A percentile compares a stretch with the other conserved stretches of the same genome.
These are phyloP conservation scores for Pleurotus tuber-regium DNA, from an alignment of 768 basidiomycete genomes.

Conservation along the genomic window DNA sequence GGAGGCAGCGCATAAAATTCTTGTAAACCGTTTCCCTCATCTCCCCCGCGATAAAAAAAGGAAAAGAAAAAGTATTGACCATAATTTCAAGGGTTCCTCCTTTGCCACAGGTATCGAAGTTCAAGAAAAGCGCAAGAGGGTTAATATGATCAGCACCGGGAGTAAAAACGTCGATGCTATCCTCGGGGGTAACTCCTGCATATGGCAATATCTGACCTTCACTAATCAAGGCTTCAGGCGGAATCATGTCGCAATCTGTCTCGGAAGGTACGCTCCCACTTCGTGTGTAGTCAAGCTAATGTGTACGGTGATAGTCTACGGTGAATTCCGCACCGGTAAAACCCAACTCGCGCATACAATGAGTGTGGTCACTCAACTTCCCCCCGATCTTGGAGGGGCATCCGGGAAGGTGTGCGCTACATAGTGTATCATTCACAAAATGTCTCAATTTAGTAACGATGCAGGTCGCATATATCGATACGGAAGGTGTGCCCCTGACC, in stretches of 20 bases:
- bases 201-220: not conserved
- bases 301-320: slow-evolving; percentile 62
- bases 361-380: slow-evolving; percentile 88
- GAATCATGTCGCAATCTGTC: slow-evolving; percentile 90
- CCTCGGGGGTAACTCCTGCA: slow-evolving; percentile 62
- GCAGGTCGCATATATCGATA: slow-evolving; percentile 90
- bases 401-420: slow-evolving; percentile 75
- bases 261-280: slow-evolving; percentile 63
- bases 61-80: too few species aligned
- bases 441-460: not conserved
- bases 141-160: slow-evolving; percentile 85
- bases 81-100: slow-evolving; percentile 93
- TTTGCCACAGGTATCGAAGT: slow-evolving; percentile 91
- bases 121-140: slow-evolving; percentile 81
- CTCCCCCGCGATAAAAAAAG: not conserved
- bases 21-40: slow-evolving; percentile 40
- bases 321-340: slow-evolving; percentile 95
- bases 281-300: not conserved
- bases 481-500: slow-evolving; percentile 53
- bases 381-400: slow-evolving; percentile 86
- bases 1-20: slow-evolving; percentile 89
- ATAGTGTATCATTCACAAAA: slow-evolving; percentile 5
- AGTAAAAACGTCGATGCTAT: slow-evolving; percentile 90
- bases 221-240: slow-evolving; percentile 45
- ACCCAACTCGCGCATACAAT: slow-evolving; percentile 96